Evolutionary conservation across 768 basidiomycete species (phyloP).

Genomic region (Mrakia blollopis): DNA sequence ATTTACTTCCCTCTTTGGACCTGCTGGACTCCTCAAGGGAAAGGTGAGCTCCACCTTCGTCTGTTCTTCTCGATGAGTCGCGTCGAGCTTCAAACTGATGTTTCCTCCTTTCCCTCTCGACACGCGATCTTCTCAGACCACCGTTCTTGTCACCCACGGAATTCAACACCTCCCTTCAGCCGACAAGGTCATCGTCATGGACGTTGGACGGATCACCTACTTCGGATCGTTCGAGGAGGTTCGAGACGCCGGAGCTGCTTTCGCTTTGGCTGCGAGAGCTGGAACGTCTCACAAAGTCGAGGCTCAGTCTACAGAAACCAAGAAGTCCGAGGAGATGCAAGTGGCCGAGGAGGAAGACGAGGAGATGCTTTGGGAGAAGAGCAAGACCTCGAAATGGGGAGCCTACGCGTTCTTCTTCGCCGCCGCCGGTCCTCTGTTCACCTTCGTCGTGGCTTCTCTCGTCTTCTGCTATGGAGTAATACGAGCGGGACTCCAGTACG

Average conservation of each 20-base stretch:
- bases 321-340: neutral
- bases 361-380: neutral
- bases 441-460: neutral
- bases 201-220: conserved; percentile 30
- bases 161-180: conserved; percentile 35
- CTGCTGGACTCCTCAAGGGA: conserved; percentile 29
- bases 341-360: conserved; percentile 15
- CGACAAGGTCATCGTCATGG: conserved; percentile 33
- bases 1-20: conserved; percentile 34
- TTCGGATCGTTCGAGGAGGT: conserved; percentile 33
- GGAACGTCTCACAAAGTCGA: neutral
- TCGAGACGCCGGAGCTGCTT: conserved; percentile 1
- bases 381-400: neutral
- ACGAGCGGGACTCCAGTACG: neutral
- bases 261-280: neutral
- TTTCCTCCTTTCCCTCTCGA: neutral
- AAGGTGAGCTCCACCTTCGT: neutral
- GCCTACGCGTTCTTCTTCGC: conserved; percentile 6
- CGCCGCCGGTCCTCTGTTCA: neutral
- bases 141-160: conserved; percentile 36
- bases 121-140: conserved; percentile 8
- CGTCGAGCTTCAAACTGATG: neutral
- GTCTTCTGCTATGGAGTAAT: neutral
- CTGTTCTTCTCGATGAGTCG: too few species aligned
- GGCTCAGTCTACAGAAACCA: neutral